phyloP scores from a whole-genome alignment of 2,329 filamentous ascomycete species.

The Apiospora aurea region DNA sequence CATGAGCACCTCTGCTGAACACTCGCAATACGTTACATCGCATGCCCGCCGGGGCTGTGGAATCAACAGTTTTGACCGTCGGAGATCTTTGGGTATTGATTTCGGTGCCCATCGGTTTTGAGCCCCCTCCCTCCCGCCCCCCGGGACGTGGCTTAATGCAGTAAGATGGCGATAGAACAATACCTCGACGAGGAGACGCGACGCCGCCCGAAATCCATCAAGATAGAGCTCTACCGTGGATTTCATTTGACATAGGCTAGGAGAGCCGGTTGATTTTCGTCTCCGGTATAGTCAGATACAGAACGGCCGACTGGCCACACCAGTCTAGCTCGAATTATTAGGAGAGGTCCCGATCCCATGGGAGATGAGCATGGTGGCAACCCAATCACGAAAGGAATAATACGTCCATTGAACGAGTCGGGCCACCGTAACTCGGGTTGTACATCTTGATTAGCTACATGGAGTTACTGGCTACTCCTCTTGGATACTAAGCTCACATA shows the following conservation, averaged over 20 bases:
- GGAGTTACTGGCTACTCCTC: not conserved
- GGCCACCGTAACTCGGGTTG: too few species aligned
- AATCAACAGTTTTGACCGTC: not conserved
- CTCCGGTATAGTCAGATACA: not conserved
- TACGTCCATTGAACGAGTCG: too few species aligned
- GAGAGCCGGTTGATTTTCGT: not conserved
- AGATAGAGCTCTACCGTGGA: too few species aligned
- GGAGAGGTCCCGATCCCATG: not conserved
- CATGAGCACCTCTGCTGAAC: constrained; percentile 8
- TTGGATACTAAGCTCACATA: not conserved
- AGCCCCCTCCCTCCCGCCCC: too few species aligned
- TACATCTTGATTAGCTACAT: too few species aligned
- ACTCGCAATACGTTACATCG: not conserved
- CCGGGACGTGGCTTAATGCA: not conserved
- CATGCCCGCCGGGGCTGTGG: too few species aligned
- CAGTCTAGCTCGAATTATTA: not conserved
- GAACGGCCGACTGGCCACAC: not conserved
- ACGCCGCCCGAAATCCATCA: not conserved
- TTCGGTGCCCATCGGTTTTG: not conserved
- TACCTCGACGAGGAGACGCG: not conserved
- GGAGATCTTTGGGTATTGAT: not conserved
- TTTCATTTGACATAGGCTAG: not conserved
- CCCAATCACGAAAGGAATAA: not conserved
- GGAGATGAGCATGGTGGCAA: not conserved
- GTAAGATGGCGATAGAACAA: not conserved